phyloP scores from a whole-genome alignment of 495 filamentous ascomycete species.

The Articulospora tetracladia region DNA sequence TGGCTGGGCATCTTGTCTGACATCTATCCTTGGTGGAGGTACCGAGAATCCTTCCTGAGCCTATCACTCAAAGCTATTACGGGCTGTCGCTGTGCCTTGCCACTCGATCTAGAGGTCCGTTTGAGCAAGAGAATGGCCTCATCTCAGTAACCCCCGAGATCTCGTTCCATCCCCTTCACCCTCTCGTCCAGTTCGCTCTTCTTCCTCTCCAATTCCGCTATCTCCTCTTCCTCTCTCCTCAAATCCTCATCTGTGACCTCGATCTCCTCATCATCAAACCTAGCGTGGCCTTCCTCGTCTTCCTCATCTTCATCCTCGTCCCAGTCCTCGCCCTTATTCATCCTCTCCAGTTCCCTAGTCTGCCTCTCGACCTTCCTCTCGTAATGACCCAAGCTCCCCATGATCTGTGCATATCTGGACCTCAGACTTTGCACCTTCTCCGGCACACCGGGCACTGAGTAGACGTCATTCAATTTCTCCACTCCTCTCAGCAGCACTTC shows the following conservation, averaged over 20 bases:
- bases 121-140: not conserved
- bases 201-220: slow-evolving; percentile 69
- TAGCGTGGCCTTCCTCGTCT: slow-evolving; percentile 35
- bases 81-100: not conserved
- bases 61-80: not conserved
- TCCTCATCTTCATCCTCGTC: slow-evolving; percentile 42
- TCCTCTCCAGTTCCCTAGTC: slow-evolving; percentile 63
- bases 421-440: slow-evolving; percentile 73
- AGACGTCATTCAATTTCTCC: slow-evolving; percentile 85
- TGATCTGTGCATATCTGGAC: slow-evolving; percentile 64
- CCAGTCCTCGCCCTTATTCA: slow-evolving; percentile 56
- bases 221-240: slow-evolving; percentile 70
- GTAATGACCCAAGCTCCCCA: slow-evolving; percentile 71
- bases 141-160: slow-evolving; percentile 60
- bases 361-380: slow-evolving; percentile 79
- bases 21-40: no score
- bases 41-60: no score
- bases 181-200: slow-evolving; percentile 75
- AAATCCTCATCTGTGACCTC: slow-evolving; percentile 70
- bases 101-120: not conserved
- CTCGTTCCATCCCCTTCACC: slow-evolving; percentile 74
- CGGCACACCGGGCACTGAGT: slow-evolving; percentile 77
- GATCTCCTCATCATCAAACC: slow-evolving; percentile 27
- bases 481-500: slow-evolving; percentile 82
- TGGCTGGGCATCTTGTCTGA: no score